These are phyloP conservation scores for Calocybe gambosa DNA, from an alignment of 1,284 basidiomycete species.

Conservation along the genomic window DNA sequence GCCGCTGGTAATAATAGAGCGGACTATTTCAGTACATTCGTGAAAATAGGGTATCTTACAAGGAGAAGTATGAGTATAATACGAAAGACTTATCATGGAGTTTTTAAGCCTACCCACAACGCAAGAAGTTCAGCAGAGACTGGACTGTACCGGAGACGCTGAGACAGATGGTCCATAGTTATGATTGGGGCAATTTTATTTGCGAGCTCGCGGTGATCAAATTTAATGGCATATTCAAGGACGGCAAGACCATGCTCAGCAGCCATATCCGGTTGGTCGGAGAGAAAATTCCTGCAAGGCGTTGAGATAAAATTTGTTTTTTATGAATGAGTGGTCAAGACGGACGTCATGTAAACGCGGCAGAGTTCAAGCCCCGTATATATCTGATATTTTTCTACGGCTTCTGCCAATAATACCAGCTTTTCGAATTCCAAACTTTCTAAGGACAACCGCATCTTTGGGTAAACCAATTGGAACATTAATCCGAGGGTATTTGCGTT, in stretches of 20 bases:
- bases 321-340: neutral
- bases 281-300: neutral
- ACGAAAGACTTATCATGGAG: neutral
- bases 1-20: neutral
- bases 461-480: neutral
- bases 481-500: neutral
- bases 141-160: neutral
- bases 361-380: neutral
- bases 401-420: neutral
- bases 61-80: neutral
- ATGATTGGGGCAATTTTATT: neutral
- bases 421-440: neutral
- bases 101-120: neutral
- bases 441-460: neutral
- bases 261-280: neutral
- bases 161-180: neutral
- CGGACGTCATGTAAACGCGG: slow-evolving; percentile 17
- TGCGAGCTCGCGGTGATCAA: neutral
- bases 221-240: slow-evolving; percentile 1
- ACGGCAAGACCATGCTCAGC: neutral
- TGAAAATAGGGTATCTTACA: neutral
- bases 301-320: neutral
- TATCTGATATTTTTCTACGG: slow-evolving; percentile 3
- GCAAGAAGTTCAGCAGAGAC: neutral
- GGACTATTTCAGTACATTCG: neutral